Evolutionary conservation across 495 filamentous ascomycete genomes (phyloP), one percentile per base, ranked within the genome.

Genomic region (Tuber calosporum): DNA sequence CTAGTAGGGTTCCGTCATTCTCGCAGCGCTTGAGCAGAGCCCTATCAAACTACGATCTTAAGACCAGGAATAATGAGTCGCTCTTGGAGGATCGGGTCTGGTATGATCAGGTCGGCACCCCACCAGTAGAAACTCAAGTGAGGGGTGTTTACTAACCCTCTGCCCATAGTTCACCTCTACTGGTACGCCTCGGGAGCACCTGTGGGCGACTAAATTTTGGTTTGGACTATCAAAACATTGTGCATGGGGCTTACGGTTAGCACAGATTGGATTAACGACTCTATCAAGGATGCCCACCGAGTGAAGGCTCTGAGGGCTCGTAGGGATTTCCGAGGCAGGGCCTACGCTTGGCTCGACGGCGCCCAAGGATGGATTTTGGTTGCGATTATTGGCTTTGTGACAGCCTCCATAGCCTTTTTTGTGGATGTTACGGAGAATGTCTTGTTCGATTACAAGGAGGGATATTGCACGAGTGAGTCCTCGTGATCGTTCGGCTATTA

Each of bases 331-430:
- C 90, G 91, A 73, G 95, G 94, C 8, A 89, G 92, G 58, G 77
- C 96, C 36, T 83, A 88, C 48, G 88, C 91, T 2, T 87, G 90
- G 84, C 91, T 96, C 71, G 95, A 99, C 81, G 90, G 93, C 58
- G 89, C 91, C 38, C 94, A 99, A 84, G 95, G 95, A 30, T 99
- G 95, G 95, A 88, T 99, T 36, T 84, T 99, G 70, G 93, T 94
- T 69, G 95, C 93, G 8, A 84, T 98, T 58, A 96, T 96, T 74
- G 95, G 95, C 34, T 91, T 91, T 81, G 85, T 97, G 68, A 93
- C 93, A 0, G 94, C 95, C 11, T 85, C 88, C 15, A 85, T 97
- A 13, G 95, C 95, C 13, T 99, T 97, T 83, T 88, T 90, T 41
- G 92, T 99, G 72, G 91, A 97, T 83, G 86, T 97, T 5, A 89